These are phyloP conservation scores for Polychytrium aggregatum DNA, from an alignment of 192 early-diverging fungal genomes.

Conservation along the genomic window DNA sequence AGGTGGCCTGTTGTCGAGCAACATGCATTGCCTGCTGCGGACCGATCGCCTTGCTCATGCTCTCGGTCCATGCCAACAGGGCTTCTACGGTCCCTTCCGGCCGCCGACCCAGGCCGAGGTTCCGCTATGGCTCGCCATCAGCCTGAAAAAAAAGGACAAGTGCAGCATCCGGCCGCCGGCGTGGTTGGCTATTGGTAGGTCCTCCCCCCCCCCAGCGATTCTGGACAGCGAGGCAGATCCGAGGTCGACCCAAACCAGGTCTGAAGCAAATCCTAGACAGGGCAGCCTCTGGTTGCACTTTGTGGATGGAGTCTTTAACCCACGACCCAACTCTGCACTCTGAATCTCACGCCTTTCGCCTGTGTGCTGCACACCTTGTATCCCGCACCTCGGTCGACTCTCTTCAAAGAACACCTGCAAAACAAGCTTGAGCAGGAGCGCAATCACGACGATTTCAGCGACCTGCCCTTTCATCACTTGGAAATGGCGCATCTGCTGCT, in stretches of 20 bases:
- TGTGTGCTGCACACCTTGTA: neutral
- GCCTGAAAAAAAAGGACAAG: constrained; percentile 69
- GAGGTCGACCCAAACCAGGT: too few relatives aligned
- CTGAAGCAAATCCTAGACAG: neutral
- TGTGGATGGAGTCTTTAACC: neutral
- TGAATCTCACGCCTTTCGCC: neutral
- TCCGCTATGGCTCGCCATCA: constrained; percentile 79
- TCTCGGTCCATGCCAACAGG: too few relatives aligned
- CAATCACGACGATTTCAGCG: constrained; percentile 41
- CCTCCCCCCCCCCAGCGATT: too few relatives aligned
- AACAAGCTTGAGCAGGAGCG: constrained; percentile 59
- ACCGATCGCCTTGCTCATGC: too few relatives aligned
- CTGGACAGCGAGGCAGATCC: too few relatives aligned
- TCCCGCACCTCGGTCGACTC: neutral
- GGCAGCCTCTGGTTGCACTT: neutral
- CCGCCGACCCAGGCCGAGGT: constrained; percentile 67
- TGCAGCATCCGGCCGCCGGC: constrained; percentile 68
- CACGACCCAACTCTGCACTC: neutral
- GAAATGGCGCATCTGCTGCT: constrained; percentile 71
- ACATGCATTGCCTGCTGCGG: too few relatives aligned
- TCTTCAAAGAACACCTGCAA: constrained; percentile 45
- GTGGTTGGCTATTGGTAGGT: constrained; percentile 67
- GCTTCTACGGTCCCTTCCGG: constrained; percentile 63
- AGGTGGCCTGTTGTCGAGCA: too few relatives aligned
- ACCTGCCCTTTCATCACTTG: constrained; percentile 68